Conservation (phyloP, 2,329 filamentous ascomycete species). For the Ophiostoma ulmi region DNA sequence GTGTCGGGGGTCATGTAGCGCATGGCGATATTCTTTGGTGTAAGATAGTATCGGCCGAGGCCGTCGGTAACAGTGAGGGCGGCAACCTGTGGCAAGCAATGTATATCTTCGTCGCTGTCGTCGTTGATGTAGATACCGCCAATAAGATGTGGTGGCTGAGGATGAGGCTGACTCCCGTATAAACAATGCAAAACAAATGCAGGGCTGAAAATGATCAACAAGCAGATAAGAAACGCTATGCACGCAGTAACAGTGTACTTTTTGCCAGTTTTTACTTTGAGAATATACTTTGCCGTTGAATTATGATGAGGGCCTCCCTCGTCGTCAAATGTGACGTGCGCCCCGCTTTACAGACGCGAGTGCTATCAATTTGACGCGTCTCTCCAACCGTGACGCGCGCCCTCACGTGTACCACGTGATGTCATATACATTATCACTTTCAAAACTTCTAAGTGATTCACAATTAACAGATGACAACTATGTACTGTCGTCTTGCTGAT, state of each 20-base stretch:
- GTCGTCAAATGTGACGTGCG: constrained; percentile 6
- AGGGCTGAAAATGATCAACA: neutral
- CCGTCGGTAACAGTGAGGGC: neutral
- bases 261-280: neutral
- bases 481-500: neutral
- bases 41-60: neutral
- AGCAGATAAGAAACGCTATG: neutral
- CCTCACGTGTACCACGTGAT: constrained; percentile 24
- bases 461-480: neutral
- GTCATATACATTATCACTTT: neutral
- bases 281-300: neutral
- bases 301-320: neutral
- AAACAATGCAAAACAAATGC: neutral
- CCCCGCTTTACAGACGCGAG: constrained; percentile 23
- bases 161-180: neutral
- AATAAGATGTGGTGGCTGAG: neutral
- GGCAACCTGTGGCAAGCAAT: neutral
- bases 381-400: constrained; percentile 16
- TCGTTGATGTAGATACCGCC: neutral
- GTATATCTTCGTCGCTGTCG: too few species aligned
- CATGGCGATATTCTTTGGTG: constrained; percentile 19
- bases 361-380: constrained; percentile 18
- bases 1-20: constrained; percentile 25
- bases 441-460: neutral
- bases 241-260: neutral